Evolutionary conservation across 208 protist species (phyloP), one percentile per base, ranked within the genome.

Genomic region (Wallacemonas sp.): DNA sequence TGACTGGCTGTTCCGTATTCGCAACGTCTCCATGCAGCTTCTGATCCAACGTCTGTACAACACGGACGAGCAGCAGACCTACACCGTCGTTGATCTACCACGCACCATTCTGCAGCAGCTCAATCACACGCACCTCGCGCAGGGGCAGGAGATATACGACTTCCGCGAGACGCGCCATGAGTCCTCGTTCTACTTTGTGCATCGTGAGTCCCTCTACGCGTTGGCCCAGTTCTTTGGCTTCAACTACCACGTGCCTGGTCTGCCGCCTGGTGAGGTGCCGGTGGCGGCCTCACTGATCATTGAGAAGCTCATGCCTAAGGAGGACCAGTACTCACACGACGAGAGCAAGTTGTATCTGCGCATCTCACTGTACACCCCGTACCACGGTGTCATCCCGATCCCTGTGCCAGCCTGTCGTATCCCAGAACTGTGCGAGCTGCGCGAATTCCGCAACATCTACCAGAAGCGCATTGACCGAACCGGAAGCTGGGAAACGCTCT

Each of bases 1-100:
- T 0, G 66, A 89, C 22, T 71, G 78, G 68, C 59, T 93, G 0
- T 88, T 87, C 65, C 32, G 45, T 37, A 80, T 91, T 36, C 83
- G 87, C 19, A 87, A 87, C 74, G 46, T 91, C 26, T 91, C 84
- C 36, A 61, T 88, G 29, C 68, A 76, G 58, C 66, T 93, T n/a
- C 78, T 93, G 3, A 52, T 93, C 55, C 75, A 83, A 44, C 81
- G 82, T 24, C 80, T 93, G 3, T 93, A 93, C 65, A 70, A 83
- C 78, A 89, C 84, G 44, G 84, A 93, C 36, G 87, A 89, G 69
- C 87, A 93, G 59, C 81, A 91, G 55, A 93, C 87, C 30, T 93
- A 93, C 78, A 91, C 81, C 9, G 74, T 81, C 4, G 84, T 88
- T 39, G 82, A 93, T 66, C 66, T 93, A n/a, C 87, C 87, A 9